Evolutionary conservation across 331 rosid species (phyloP).

Genomic region (Cydonia oblonga): DNA sequence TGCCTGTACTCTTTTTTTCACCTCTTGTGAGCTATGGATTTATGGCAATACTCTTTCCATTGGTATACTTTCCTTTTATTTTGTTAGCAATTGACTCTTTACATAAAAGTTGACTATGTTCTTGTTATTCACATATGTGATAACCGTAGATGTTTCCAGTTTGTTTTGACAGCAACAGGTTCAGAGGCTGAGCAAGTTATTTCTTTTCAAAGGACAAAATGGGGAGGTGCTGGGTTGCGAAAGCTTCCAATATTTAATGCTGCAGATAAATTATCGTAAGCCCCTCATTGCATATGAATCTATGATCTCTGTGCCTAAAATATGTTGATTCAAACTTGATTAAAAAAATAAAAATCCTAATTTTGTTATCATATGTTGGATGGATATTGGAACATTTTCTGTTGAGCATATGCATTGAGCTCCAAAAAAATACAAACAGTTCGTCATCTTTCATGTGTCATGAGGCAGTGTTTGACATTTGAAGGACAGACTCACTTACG

Average conservation of each 20-base stretch:
- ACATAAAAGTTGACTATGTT: not conserved
- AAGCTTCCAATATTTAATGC: slow-evolving; percentile 72
- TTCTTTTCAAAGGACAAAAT: slow-evolving; percentile 35
- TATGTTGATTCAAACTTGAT: not conserved
- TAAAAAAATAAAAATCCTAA: not conserved
- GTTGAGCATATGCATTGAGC: not conserved
- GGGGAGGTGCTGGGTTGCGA: slow-evolving; percentile 57
- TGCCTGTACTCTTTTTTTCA: slow-evolving; percentile 68
- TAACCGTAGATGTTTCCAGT: slow-evolving; percentile 37
- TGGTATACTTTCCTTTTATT: slow-evolving; percentile 36
- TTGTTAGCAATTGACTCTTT: not conserved
- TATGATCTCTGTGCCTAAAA: slow-evolving; percentile 5
- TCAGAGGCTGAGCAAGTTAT: slow-evolving; percentile 71
- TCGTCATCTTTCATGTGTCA: not conserved
- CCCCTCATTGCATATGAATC: not conserved
- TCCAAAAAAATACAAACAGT: not conserved
- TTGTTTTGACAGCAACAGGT: slow-evolving; percentile 84
- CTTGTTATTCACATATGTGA: not conserved
- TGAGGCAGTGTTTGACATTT: not conserved
- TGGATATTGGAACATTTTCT: not conserved
- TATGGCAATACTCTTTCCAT: slow-evolving; percentile 81
- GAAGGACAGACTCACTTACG: not conserved
- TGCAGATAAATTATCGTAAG: slow-evolving; percentile 75
- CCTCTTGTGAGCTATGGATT: slow-evolving; percentile 83
- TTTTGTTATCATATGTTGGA: not conserved